Conservation (phyloP, 768 basidiomycete species). For the Glaciozyma antarctica region DNA sequence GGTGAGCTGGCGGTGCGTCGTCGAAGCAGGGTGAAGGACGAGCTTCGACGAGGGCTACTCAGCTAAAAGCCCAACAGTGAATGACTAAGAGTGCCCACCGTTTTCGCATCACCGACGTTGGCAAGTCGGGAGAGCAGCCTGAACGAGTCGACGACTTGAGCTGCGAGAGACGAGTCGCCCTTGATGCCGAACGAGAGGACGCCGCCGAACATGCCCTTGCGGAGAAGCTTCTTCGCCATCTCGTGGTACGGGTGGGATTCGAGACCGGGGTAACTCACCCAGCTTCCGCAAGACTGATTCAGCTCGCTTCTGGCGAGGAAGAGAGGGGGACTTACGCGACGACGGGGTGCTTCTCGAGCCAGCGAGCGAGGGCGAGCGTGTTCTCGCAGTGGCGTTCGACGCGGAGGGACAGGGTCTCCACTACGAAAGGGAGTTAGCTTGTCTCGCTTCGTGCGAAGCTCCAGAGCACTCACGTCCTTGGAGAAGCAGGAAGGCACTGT, state of each 20-base stretch:
- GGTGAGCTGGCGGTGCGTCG: constrained; percentile 62
- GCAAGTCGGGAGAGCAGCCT: constrained; percentile 53
- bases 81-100: constrained; percentile 42
- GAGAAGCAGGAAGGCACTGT: constrained; percentile 35
- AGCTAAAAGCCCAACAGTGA: neutral
- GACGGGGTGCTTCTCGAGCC: constrained; percentile 55
- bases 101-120: constrained; percentile 47
- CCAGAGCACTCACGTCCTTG: constrained; percentile 8
- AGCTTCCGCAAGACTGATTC: neutral
- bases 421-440: neutral
- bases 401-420: constrained; percentile 65
- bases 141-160: constrained; percentile 50
- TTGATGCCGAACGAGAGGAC: constrained; percentile 67
- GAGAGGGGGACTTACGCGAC: constrained; percentile 47
- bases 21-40: constrained; percentile 51
- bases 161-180: constrained; percentile 1
- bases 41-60: neutral
- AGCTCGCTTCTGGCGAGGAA: neutral
- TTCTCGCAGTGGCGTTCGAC: constrained; percentile 63
- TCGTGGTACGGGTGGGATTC: constrained; percentile 52
- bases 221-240: constrained; percentile 43
- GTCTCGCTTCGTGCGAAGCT: no score
- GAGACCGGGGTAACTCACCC: constrained; percentile 65
- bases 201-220: constrained; percentile 49
- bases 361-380: constrained; percentile 57